Evolutionary conservation across 768 basidiomycete genomes (phyloP), one percentile per base, ranked within the genome.

Genomic region (Naganishia randhawae): DNA sequence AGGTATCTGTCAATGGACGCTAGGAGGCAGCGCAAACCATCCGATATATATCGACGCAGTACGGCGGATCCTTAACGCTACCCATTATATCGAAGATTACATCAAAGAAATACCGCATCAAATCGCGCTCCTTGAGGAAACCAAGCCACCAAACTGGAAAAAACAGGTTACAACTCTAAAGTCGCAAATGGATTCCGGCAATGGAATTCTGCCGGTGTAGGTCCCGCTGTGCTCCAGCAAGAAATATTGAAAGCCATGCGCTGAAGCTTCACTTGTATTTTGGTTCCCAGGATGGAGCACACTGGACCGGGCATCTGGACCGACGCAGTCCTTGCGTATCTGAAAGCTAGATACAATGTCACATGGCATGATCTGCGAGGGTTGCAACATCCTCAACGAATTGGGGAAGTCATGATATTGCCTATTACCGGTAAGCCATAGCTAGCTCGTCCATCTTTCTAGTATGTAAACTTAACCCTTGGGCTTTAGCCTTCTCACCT

Each of bases 371-470:
- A 72, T 14, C 66, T 76, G 14, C 68, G 74, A 17, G 73, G 69
- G 8, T 69, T 73, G 22, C 48, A 74, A 31, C 70, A 71, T 37
- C 76, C 77, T 3, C 27, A 78, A 32, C 65, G 79, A n/a, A 75
- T 80, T 63, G 79, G 79, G 8, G 79, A 80, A 51, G 76, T 79
- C 39, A 27, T 77, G 39, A 67, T 76, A 14, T 66, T 76, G 22
- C 74, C 74, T 45, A 75, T 76, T 52, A 74, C 76, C 0, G 69
- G 65, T 63, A 14, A 29, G 50, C n/a, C 9, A n/a, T 4, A 29
- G 5, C 32, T 11, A 27, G 14, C 1, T 9, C 31, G 52, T 14
- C 16, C 29, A 32, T 31, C 29, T 1, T 53, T 54, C 52, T 17
- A 54, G 4, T 22, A 11, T 48, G 6, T n/a, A 22, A 48, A 22